Percentiles rank a stretch among this genome's conserved stretches.
Evolutionary conservation across 139 green algal species (phyloP).

Genomic region (Nannochloris sp.): DNA sequence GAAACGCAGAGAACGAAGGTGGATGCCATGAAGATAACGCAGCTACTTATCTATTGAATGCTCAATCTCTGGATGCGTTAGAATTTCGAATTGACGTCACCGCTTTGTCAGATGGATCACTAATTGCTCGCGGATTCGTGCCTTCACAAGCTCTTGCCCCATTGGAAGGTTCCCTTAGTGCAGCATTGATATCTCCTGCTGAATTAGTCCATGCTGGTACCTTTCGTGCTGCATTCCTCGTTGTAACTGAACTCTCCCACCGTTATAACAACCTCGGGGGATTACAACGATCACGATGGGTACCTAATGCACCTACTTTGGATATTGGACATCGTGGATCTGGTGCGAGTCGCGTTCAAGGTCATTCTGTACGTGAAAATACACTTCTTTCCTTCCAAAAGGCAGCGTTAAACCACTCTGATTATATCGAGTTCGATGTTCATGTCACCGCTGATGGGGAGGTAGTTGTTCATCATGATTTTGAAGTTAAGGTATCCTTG

Average conservation of each 20-base stretch:
- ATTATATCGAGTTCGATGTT: slow-evolving; percentile 44
- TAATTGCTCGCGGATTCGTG: slow-evolving; percentile 32
- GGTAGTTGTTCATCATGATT: slow-evolving; percentile 46
- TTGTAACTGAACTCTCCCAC: slow-evolving; percentile 25
- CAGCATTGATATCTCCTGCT: slow-evolving; percentile 15
- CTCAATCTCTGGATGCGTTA: slow-evolving; percentile 24
- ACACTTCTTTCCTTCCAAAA: slow-evolving; percentile 44
- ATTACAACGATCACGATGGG: slow-evolving; percentile 34
- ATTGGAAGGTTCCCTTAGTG: slow-evolving; percentile 24
- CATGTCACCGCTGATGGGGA: slow-evolving; percentile 32
- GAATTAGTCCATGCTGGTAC: slow-evolving; percentile 18
- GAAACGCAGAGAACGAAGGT: neutral
- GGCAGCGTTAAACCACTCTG: slow-evolving; percentile 30
- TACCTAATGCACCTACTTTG: slow-evolving; percentile 17
- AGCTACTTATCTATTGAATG: slow-evolving; percentile 34
- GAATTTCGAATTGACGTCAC: slow-evolving; percentile 6
- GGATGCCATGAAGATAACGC: neutral
- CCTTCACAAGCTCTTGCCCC: neutral
- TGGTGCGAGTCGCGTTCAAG: slow-evolving; percentile 19
- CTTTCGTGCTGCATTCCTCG: slow-evolving; percentile 34
- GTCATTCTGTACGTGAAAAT: slow-evolving; percentile 37
- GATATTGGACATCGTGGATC: slow-evolving; percentile 44
- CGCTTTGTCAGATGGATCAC: neutral
- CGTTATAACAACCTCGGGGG: slow-evolving; percentile 29
- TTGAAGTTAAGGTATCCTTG: slow-evolving; percentile 27